Conservation (phyloP, 2,329 filamentous ascomycete species). For the Venturiaceae sp. region DNA sequence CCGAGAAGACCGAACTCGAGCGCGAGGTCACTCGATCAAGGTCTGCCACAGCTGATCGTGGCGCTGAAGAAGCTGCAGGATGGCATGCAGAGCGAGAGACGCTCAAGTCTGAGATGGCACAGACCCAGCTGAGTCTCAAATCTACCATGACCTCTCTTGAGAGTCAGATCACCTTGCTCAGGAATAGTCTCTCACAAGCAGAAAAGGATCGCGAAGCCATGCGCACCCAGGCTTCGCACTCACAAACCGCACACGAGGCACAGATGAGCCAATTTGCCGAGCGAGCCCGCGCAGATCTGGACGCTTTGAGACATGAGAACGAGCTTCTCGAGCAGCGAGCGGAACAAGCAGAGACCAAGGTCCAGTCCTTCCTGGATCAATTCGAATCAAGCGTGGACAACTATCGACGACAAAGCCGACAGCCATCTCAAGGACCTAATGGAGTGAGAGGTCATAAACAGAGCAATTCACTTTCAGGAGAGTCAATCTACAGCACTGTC, state of each 20-base stretch:
- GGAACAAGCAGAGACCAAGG: slow-evolving; percentile 83
- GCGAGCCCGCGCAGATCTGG: slow-evolving; percentile 57
- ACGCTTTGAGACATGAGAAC: slow-evolving; percentile 78
- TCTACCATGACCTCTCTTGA: slow-evolving; percentile 60
- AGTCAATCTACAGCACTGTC: slow-evolving; percentile 35
- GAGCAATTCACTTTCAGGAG: slow-evolving; percentile 50
- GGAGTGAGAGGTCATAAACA: slow-evolving; percentile 39
- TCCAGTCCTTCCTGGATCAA: slow-evolving; percentile 85
- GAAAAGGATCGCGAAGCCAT: slow-evolving; percentile 61
- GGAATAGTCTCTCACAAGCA: slow-evolving; percentile 56
- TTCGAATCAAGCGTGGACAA: slow-evolving; percentile 90
- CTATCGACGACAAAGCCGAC: slow-evolving; percentile 68
- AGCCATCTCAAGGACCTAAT: slow-evolving; percentile 21
- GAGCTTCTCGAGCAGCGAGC: slow-evolving; percentile 71
- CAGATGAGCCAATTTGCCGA: slow-evolving; percentile 43
- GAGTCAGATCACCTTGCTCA: slow-evolving; percentile 56
- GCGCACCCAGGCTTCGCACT: slow-evolving; percentile 33
- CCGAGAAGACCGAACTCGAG: slow-evolving; percentile 73
- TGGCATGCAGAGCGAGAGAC: slow-evolving; percentile 67
- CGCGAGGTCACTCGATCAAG: slow-evolving; percentile 40
- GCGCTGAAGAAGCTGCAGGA: slow-evolving; percentile 30
- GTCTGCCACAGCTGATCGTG: slow-evolving; percentile 29
- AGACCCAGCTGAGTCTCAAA: slow-evolving; percentile 60
- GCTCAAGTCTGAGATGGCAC: slow-evolving; percentile 59
- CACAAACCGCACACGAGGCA: neutral